Evolutionary conservation across 2,329 filamentous ascomycete genomes (phyloP).

Genomic region (Pseudovirgaria hyperparasitica): DNA sequence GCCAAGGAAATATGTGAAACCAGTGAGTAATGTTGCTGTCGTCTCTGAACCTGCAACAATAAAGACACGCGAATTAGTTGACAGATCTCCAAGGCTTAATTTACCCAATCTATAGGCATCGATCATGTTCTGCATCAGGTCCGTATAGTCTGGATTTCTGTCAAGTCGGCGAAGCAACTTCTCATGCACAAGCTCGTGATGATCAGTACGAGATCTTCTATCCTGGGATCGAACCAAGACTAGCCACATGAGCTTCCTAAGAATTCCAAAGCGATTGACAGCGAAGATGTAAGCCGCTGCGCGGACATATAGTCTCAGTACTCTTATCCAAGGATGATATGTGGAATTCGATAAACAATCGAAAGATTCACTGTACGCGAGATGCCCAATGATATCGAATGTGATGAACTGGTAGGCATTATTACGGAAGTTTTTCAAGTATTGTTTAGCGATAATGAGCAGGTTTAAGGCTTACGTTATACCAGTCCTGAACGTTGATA

Average conservation of each 20-base stretch:
- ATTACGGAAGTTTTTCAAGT: too few relatives aligned
- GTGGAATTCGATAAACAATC: slow-evolving; percentile 5
- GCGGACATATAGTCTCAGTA: too few relatives aligned
- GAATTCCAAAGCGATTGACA: too few relatives aligned
- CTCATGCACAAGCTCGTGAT: too few relatives aligned
- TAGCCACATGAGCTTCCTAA: too few relatives aligned
- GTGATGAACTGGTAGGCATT: slow-evolving; percentile 2
- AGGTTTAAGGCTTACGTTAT: slow-evolving; percentile 4
- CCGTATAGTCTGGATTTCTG: slow-evolving; percentile 3
- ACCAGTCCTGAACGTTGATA: slow-evolving; percentile 4
- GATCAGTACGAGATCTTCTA: too few relatives aligned
- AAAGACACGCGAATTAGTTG: too few relatives aligned
- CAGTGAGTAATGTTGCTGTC: slow-evolving; percentile 1
- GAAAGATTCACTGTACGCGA: slow-evolving; percentile 11
- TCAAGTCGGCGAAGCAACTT: slow-evolving; percentile 3
- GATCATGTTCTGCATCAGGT: slow-evolving; percentile 7
- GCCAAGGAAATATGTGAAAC: slow-evolving; percentile 2
- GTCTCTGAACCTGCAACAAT: slow-evolving; percentile 3
- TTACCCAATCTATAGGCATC: too few relatives aligned
- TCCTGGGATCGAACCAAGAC: not conserved
- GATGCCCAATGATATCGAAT: slow-evolving; percentile 7
- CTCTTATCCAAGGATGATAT: slow-evolving; percentile 6
- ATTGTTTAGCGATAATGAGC: too few relatives aligned
- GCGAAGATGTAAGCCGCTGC: too few relatives aligned
- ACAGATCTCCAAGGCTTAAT: not conserved